Base-by-base conservation (phyloP, 179 eudicot genomes). In the Spergularia azorica region DNA sequence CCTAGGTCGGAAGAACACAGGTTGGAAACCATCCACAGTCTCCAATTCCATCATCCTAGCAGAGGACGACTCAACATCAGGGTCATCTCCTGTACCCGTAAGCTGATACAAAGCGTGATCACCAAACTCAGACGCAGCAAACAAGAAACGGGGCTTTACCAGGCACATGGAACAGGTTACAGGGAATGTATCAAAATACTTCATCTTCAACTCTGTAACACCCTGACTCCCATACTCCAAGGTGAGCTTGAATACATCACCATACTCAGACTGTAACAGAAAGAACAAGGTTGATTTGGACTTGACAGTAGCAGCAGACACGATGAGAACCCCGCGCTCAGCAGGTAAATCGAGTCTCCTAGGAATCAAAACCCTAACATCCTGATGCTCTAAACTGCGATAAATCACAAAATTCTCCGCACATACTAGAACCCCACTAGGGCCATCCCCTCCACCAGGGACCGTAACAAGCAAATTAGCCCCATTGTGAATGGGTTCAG, bases 371-470 rank as follows among this genome's bases (percentile, higher is more conserved):
- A 96, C 99, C 66, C 98, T 78, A 6, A 96, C 88, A 87, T 96
- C 99, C 0, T 92, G 90, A 41, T 92, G 97, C 43, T 98, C 99
- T 76, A 90, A 96, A 78, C 94, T 96, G 86, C 94, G 94, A 74
- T 96, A 95, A 74, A 96, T 96, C 2, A 96, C 93, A 65, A 91
- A 96, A 87, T 96, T 94, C 80, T 96, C 99, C 1, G 97, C 98
- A 85, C 99, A 95, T 13, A 96, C 99, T 76, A 96, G 89, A 41
- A 94, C 99, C 56, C 99, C 99, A 81, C 98, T 94, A 0, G 98
- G 99, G 9, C 99, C 98, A 83, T 96, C 98, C 50, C 93, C 99
- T 1, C 98, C 99, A 63, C 99, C 99, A 0, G 99, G 99, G 2
- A 96, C 99, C 0, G 94, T 96, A 5, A 94, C 98, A 64, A 96